Evolutionary conservation across 164 flowering plant genomes (phyloP).

Genomic region (Litsea cubeba): DNA sequence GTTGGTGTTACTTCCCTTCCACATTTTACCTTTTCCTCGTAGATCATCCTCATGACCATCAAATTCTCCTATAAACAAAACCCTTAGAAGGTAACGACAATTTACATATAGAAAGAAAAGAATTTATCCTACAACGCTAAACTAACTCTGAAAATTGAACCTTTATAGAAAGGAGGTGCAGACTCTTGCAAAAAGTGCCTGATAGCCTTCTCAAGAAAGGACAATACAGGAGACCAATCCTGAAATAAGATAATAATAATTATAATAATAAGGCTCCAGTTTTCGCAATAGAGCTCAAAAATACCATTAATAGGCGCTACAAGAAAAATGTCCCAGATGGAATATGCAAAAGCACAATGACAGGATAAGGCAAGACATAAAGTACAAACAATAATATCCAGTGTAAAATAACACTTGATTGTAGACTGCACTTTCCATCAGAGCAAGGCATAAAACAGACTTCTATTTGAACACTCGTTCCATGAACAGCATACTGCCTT

Average conservation of each 20-base stretch:
- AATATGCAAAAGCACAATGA: neutral
- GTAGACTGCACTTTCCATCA: neutral
- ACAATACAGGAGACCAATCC: constrained; percentile 73
- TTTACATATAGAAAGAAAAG: constrained; percentile 5
- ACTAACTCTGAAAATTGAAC: constrained; percentile 26
- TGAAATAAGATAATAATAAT: constrained; percentile 22
- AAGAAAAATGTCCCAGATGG: neutral
- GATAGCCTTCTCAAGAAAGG: constrained; percentile 56
- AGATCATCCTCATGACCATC: constrained; percentile 12
- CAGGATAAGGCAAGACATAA: neutral
- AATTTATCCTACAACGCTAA: neutral
- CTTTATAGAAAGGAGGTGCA: constrained; percentile 16
- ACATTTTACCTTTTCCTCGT: constrained; percentile 15
- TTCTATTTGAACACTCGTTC: neutral
- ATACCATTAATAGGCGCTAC: neutral
- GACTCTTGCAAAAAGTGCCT: constrained; percentile 42
- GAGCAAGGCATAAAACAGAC: neutral
- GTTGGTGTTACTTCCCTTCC: constrained; percentile 19
- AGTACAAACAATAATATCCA: neutral
- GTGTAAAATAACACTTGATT: neutral
- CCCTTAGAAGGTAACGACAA: neutral
- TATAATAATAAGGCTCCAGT: neutral
- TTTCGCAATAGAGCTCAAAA: neutral
- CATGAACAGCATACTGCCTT: neutral
- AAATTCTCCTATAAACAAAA: constrained; percentile 13